Conservation (phyloP, 768 basidiomycete genomes). For the Lactifluus echinatus region DNA sequence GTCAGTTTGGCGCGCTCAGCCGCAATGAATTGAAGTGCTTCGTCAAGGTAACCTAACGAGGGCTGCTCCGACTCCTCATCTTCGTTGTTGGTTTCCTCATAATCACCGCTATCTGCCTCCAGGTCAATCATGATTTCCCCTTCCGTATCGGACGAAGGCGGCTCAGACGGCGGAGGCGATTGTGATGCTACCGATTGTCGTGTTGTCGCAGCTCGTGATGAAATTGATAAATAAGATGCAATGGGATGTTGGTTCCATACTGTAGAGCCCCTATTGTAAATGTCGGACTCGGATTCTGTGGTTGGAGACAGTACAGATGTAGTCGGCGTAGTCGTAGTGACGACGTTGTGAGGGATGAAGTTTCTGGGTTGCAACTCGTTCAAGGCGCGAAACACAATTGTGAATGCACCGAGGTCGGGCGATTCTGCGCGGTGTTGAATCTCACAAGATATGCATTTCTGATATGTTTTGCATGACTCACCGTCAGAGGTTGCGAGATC, state of each 20-base stretch:
- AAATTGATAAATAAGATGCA: slow-evolving; percentile 44
- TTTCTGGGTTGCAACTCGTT: slow-evolving; percentile 42
- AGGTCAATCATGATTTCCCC: slow-evolving; percentile 22
- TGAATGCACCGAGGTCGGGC: slow-evolving; percentile 69
- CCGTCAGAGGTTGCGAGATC: slow-evolving; percentile 33
- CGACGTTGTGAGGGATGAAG: slow-evolving; percentile 21
- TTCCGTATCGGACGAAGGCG: slow-evolving; percentile 21
- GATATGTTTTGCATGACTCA: slow-evolving; percentile 18
- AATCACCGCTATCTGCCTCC: slow-evolving; percentile 17
- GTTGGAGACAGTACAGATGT: slow-evolving; percentile 26
- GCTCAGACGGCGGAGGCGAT: slow-evolving; percentile 20
- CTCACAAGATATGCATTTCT: too few relatives aligned
- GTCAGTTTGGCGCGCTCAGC: slow-evolving; percentile 55
- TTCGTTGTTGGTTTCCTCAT: slow-evolving; percentile 22
- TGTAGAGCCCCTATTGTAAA: slow-evolving; percentile 39
- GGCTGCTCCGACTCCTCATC: slow-evolving; percentile 38
- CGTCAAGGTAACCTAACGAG: slow-evolving; percentile 64
- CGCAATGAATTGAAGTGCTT: slow-evolving; percentile 66
- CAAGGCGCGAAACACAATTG: slow-evolving; percentile 58
- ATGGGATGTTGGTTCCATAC: slow-evolving; percentile 57
- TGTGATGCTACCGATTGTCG: slow-evolving; percentile 16
- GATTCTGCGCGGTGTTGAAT: slow-evolving; percentile 36
- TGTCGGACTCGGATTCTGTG: slow-evolving; percentile 34
- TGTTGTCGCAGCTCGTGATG: slow-evolving; percentile 21
- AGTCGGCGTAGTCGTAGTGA: slow-evolving; percentile 21